Base-by-base conservation (phyloP, 2,329 filamentous ascomycete genomes). In the Xylariaceae sp. region DNA sequence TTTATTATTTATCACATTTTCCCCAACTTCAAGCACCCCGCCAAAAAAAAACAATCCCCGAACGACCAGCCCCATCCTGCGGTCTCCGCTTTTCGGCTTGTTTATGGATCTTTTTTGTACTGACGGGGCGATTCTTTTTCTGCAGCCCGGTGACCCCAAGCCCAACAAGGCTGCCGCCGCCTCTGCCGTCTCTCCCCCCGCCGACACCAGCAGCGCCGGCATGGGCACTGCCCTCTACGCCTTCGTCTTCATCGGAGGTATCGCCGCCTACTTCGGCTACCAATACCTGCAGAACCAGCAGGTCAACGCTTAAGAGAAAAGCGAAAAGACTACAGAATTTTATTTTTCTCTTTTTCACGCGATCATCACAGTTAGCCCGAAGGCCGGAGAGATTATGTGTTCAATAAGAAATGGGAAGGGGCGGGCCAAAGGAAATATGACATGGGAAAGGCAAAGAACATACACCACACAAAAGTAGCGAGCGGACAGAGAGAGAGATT, bases 181-280 rank as follows among this genome's bases (percentile, higher is more conserved):
- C 54, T 66, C 79, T 65, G 72, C 81, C 67, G 73, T 80, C 65
- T 72, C 83, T 62, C 70, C 82, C 57, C 76, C 78, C 67, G 76
- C 78, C 64, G 76, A 79, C 64, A 76, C 77, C 68, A 77, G 76
- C 65, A 72, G 76, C 59, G 77, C 82, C 56, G 83, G 87, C 67
- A 68, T 92, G 61, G 90, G 92, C 70, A 79, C 95, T 66, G 89
- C 87, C 62, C 80, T 95, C 68, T 97, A 97, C 78, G 89, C 86
- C 61, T 68, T 96, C 67, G 75, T 97, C 69, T 80, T 96, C 67
- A 73, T 93, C 66, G 91, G 91, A 69, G 92, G 88, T 66, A 80
- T 85, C 53, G 74, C 85, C 63, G 91, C 90, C 64, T 97, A 90
- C 78, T 83, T 83, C 68, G 89, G 83, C 70, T 97, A 93, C 82